Evolutionary conservation across 257 asterid species (phyloP).

Genomic region (Petunia secreta): DNA sequence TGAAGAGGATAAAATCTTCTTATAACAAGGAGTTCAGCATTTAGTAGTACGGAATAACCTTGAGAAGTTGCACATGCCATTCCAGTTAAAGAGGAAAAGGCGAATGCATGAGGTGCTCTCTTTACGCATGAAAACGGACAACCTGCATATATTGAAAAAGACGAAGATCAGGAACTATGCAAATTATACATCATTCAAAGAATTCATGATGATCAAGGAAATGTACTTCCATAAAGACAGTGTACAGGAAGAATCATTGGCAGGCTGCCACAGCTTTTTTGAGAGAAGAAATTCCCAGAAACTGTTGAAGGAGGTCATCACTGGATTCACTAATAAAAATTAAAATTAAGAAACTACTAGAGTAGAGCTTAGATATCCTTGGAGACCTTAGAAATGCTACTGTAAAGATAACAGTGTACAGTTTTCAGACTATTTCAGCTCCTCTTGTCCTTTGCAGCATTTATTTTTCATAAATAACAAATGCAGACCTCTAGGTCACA

Average conservation of each 20-base stretch:
- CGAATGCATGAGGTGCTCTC: constrained; percentile 78
- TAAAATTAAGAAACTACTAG: neutral
- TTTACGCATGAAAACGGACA: constrained; percentile 87
- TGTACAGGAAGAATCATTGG: neutral
- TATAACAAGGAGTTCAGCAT: constrained; percentile 25
- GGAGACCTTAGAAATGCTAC: neutral
- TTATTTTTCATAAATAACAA: neutral
- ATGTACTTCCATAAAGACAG: neutral
- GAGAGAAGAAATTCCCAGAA: neutral
- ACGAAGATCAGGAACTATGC: constrained; percentile 7
- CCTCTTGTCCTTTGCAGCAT: neutral
- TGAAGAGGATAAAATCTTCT: neutral
- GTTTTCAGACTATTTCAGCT: no score
- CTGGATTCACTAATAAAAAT: neutral
- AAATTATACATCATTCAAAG: constrained; percentile 14
- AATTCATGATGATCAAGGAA: neutral
- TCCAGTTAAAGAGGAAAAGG: constrained; percentile 67
- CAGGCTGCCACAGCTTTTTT: neutral
- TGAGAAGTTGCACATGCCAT: constrained; percentile 74
- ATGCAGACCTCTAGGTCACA: no score
- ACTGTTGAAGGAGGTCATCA: constrained; percentile 6
- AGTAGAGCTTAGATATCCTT: constrained; percentile 4
- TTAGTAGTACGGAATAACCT: constrained; percentile 44
- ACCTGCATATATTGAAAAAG: constrained; percentile 50
- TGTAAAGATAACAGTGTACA: no score